Evolutionary conservation across 495 filamentous ascomycete genomes (phyloP).

Genomic region (Chlorociboria aeruginascens): DNA sequence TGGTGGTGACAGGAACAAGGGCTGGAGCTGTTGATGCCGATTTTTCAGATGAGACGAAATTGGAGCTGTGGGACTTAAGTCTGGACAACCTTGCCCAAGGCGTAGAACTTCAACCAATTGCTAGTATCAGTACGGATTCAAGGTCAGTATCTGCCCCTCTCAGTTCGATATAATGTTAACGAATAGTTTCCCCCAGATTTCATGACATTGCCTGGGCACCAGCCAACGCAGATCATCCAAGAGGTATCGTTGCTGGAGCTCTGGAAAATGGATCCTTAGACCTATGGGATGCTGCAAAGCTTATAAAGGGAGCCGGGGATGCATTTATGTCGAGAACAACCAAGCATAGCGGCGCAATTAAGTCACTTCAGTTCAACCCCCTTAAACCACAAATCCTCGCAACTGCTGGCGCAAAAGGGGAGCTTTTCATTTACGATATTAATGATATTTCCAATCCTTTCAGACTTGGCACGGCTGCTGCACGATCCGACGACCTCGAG

Average conservation of each 20-base stretch:
- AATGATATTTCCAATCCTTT: slow-evolving; percentile 81
- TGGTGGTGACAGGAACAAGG: slow-evolving; percentile 89
- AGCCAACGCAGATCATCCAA: slow-evolving; percentile 58
- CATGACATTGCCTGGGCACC: slow-evolving; percentile 93
- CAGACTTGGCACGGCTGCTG: slow-evolving; percentile 75
- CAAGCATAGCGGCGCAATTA: slow-evolving; percentile 88
- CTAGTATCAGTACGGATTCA: slow-evolving; percentile 76
- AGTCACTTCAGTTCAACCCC: slow-evolving; percentile 97
- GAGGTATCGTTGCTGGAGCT: slow-evolving; percentile 86
- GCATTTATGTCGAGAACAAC: slow-evolving; percentile 76
- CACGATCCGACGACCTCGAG: slow-evolving; percentile 86
- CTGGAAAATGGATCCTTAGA: slow-evolving; percentile 94
- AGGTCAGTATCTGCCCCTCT: slow-evolving; percentile 43
- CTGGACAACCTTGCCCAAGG: slow-evolving; percentile 61
- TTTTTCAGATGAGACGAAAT: slow-evolving; percentile 92
- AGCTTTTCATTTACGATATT: slow-evolving; percentile 91
- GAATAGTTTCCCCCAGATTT: slow-evolving; percentile 48
- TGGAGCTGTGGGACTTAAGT: slow-evolving; percentile 92
- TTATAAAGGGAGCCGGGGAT: slow-evolving; percentile 57
- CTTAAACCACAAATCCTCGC: slow-evolving; percentile 82
- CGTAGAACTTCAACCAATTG: slow-evolving; percentile 74
- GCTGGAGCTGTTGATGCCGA: slow-evolving; percentile 92
- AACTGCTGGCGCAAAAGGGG: slow-evolving; percentile 86
- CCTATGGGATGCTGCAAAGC: slow-evolving; percentile 88
- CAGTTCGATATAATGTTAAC: not conserved